phyloP scores from a whole-genome alignment of 2,329 filamentous ascomycete species.

The Xylaria sp. region DNA sequence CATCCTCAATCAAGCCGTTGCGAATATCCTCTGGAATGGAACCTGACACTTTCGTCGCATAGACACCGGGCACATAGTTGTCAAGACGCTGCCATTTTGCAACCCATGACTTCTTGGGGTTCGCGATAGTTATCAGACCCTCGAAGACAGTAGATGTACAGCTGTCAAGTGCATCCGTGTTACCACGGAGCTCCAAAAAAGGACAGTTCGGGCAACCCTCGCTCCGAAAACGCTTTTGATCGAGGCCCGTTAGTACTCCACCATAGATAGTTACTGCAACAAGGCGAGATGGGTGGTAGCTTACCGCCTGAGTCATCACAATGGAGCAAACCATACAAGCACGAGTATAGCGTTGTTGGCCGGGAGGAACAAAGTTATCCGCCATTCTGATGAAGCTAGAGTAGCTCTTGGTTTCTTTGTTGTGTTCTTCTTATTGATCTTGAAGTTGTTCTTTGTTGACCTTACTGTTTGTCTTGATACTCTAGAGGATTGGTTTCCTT shows the following conservation, averaged over 20 bases:
- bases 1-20: constrained; percentile 70
- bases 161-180: constrained; percentile 83
- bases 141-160: constrained; percentile 98
- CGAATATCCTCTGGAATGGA: constrained; percentile 75
- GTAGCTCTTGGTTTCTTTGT: neutral
- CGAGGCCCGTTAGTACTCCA: constrained; percentile 3
- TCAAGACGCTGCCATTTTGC: constrained; percentile 96
- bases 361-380: constrained; percentile 75
- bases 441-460: no score
- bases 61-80: constrained; percentile 86
- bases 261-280: neutral
- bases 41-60: constrained; percentile 94
- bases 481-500: constrained; percentile 2
- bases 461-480: neutral
- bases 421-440: neutral
- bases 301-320: constrained; percentile 82
- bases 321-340: constrained; percentile 99
- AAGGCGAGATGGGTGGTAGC: constrained; percentile 45
- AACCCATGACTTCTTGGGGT: constrained; percentile 90
- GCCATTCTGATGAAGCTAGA: constrained; percentile 51
- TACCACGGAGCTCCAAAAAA: constrained; percentile 84
- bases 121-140: constrained; percentile 84
- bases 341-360: constrained; percentile 85
- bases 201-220: constrained; percentile 97
- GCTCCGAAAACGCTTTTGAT: constrained; percentile 78